phyloP scores from a whole-genome alignment of 1,284 basidiomycete genomes.

The Exobasidium rhododendri region DNA sequence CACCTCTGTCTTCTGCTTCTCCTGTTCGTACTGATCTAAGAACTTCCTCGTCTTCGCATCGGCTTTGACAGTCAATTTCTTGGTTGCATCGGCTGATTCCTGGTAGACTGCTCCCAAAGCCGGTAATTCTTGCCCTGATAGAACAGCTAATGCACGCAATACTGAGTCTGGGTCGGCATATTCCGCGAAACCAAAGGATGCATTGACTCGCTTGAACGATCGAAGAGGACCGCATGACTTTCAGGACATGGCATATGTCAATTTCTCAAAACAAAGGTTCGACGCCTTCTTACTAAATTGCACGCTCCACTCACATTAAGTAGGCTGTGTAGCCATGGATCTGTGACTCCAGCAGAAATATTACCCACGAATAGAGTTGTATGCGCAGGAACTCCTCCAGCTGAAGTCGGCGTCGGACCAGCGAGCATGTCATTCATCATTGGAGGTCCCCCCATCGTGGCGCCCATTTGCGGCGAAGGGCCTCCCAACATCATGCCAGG shows the following conservation, averaged over 20 bases:
- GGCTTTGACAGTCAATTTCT: constrained; percentile 73
- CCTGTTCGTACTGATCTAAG: constrained; percentile 75
- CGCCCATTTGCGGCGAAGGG: constrained; percentile 13
- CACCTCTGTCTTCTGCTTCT: constrained; percentile 76
- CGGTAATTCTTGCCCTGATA: constrained; percentile 75
- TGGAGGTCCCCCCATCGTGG: constrained; percentile 10
- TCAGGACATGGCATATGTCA: constrained; percentile 14
- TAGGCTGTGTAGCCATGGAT: constrained; percentile 70
- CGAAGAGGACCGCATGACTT: constrained; percentile 79
- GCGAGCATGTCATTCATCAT: constrained; percentile 4
- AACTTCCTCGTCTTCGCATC: constrained; percentile 87
- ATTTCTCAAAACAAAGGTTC: constrained; percentile 4
- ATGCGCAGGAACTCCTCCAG: constrained; percentile 47
- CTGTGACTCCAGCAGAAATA: constrained; percentile 86
- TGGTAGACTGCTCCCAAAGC: constrained; percentile 1
- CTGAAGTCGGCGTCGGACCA: constrained; percentile 7
- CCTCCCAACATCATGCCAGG: neutral
- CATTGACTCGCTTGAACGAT: constrained; percentile 84
- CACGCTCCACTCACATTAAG: constrained; percentile 65
- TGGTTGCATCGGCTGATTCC: constrained; percentile 50
- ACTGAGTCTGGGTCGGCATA: constrained; percentile 86
- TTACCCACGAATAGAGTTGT: constrained; percentile 83
- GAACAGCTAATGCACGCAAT: constrained; percentile 70
- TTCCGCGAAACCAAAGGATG: constrained; percentile 91
- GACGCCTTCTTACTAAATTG: neutral